phyloP scores from a whole-genome alignment of 805 yeast species.

The Kodamaea lidongshanica region DNA sequence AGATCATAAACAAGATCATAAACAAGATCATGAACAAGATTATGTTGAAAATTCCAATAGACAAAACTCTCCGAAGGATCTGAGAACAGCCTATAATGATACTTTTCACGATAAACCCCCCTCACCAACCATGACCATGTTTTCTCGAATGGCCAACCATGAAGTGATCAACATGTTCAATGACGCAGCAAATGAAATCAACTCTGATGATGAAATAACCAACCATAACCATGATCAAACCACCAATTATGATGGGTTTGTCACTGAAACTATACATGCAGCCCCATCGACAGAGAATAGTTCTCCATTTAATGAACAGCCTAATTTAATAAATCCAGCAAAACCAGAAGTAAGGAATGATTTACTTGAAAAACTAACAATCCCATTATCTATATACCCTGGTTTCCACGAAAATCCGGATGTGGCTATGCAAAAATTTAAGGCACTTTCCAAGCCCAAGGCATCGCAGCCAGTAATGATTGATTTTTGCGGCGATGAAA shows the following conservation, averaged over 20 bases:
- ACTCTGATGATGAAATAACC: slow-evolving; percentile 23
- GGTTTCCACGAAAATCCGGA: slow-evolving; percentile 31
- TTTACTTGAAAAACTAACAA: slow-evolving; percentile 32
- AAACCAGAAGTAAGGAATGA: slow-evolving; percentile 34
- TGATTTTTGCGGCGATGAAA: slow-evolving; percentile 38
- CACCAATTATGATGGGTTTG: slow-evolving; percentile 40
- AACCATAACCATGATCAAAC: slow-evolving; percentile 16
- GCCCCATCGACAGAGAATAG: slow-evolving; percentile 36
- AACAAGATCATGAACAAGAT: too few relatives aligned
- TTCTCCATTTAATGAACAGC: slow-evolving; percentile 43
- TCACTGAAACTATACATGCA: slow-evolving; percentile 42
- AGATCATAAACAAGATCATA: too few relatives aligned
- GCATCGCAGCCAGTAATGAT: slow-evolving; percentile 37
- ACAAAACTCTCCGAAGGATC: too few relatives aligned
- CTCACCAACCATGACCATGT: slow-evolving; percentile 77
- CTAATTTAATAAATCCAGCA: slow-evolving; percentile 34
- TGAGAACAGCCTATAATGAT: too few relatives aligned
- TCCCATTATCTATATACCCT: slow-evolving; percentile 27
- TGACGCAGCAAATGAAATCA: slow-evolving; percentile 35
- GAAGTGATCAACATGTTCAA: slow-evolving; percentile 76
- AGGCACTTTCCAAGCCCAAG: slow-evolving; percentile 24
- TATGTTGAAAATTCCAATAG: too few relatives aligned
- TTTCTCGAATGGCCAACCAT: slow-evolving; percentile 65
- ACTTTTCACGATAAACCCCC: slow-evolving; percentile 26
- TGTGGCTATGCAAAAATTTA: slow-evolving; percentile 17